These are phyloP conservation scores for Hymenoscyphus linearis DNA, from an alignment of 2,329 filamentous ascomycete genomes.

Conservation along the genomic window DNA sequence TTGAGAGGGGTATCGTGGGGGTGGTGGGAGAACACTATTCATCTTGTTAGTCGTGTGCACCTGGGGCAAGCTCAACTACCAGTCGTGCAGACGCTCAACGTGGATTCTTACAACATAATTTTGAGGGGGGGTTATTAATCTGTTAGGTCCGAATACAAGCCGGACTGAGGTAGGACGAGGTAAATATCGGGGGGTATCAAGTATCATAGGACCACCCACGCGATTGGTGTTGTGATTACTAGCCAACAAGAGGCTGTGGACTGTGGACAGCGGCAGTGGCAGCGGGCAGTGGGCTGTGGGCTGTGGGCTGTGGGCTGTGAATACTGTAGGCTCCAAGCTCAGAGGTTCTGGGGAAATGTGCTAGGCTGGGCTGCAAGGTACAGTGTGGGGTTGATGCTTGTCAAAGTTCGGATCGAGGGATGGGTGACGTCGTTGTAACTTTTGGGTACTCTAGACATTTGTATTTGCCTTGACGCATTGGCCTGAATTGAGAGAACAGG, in stretches of 20 bases:
- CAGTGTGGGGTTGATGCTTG: neutral
- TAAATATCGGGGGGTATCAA: neutral
- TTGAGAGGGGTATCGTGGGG: slow-evolving; percentile 75
- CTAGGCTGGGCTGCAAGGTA: slow-evolving; percentile 3
- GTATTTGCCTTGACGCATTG: neutral
- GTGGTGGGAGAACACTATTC: slow-evolving; percentile 68
- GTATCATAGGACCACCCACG: neutral
- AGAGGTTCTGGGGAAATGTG: no score
- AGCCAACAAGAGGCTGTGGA: neutral
- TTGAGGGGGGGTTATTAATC: slow-evolving; percentile 2
- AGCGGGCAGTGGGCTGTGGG: neutral
- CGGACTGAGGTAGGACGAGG: slow-evolving; percentile 35
- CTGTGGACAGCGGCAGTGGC: neutral
- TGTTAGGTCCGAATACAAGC: slow-evolving; percentile 21
- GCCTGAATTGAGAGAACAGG: neutral
- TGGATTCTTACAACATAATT: slow-evolving; percentile 29
- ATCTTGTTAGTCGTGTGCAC: slow-evolving; percentile 20
- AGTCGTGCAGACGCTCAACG: neutral
- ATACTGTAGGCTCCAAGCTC: no score
- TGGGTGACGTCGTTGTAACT: neutral
- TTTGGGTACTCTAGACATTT: neutral
- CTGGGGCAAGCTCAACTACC: no score
- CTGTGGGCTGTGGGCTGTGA: no score
- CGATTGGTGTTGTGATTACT: neutral
- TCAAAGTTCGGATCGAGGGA: slow-evolving; percentile 1